Conservation (phyloP, 75 land plant species). For the Adiantum capillusveneris region DNA sequence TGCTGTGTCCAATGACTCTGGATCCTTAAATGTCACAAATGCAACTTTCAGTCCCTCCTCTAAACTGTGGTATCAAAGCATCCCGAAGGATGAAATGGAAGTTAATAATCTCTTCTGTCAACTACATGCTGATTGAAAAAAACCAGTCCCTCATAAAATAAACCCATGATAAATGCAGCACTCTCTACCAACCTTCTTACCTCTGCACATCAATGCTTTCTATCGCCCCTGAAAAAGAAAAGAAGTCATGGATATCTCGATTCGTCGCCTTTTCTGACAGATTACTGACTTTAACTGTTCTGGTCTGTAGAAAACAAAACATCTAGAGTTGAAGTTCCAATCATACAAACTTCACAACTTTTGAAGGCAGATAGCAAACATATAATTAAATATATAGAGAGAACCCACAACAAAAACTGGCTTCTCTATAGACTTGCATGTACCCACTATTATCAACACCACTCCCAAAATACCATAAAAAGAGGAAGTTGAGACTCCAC, state of each 20-base stretch:
- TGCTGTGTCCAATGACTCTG: slow-evolving; percentile 87
- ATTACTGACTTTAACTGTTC: slow-evolving; percentile 68
- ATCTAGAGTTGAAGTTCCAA: too few relatives aligned
- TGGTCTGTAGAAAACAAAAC: slow-evolving; percentile 44
- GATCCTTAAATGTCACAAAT: slow-evolving; percentile 79
- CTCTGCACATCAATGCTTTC: slow-evolving; percentile 58
- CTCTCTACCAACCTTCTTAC: too few relatives aligned
- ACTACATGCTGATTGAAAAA: slow-evolving; percentile 4
- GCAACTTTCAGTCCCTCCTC: slow-evolving; percentile 53
- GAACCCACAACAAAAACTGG: too few relatives aligned
- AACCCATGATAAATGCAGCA: too few relatives aligned
- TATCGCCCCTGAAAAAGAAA: slow-evolving; percentile 95
- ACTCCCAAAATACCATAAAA: too few relatives aligned
- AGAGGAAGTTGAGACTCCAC: too few relatives aligned
- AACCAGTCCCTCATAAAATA: too few relatives aligned
- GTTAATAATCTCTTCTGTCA: background rate
- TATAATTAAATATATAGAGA: too few relatives aligned
- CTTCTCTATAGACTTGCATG: too few relatives aligned
- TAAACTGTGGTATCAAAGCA: slow-evolving; percentile 27
- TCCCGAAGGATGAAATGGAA: background rate
- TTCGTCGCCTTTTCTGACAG: slow-evolving; percentile 73
- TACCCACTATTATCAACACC: too few relatives aligned
- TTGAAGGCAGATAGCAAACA: too few relatives aligned
- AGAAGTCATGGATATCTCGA: slow-evolving; percentile 86
- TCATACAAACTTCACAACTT: too few relatives aligned